Evolutionary conservation across 805 yeast genomes (phyloP).

Genomic region (Barnettozyma sp.): DNA sequence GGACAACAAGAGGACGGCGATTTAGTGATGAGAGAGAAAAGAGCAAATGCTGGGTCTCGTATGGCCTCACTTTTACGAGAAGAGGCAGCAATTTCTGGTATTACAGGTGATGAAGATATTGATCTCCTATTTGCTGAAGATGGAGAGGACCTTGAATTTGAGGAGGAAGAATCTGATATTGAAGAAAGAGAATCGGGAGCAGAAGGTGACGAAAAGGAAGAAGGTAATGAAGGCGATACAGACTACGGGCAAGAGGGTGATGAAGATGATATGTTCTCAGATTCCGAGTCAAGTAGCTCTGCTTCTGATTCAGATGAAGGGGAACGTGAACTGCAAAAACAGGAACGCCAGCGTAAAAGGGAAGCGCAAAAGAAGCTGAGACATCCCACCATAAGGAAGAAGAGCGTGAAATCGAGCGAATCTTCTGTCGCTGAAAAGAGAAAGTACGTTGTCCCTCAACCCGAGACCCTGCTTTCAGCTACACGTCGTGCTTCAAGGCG

Average conservation of each 20-base stretch:
- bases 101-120: slow-evolving; percentile 72
- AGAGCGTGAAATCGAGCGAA: no score
- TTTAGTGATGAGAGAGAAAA: slow-evolving; percentile 58
- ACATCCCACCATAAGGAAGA: slow-evolving; percentile 30
- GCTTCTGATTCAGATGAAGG: slow-evolving; percentile 53
- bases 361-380: slow-evolving; percentile 24
- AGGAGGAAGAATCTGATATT: slow-evolving; percentile 25
- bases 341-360: slow-evolving; percentile 31
- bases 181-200: slow-evolving; percentile 3
- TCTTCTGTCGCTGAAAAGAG: slow-evolving; percentile 28
- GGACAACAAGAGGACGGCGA: no score
- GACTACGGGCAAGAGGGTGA: no score
- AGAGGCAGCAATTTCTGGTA: slow-evolving; percentile 42
- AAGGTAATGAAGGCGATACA: slow-evolving; percentile 10
- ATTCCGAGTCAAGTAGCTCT: slow-evolving; percentile 4
- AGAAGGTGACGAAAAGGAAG: slow-evolving; percentile 23
- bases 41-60: slow-evolving; percentile 88
- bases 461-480: slow-evolving; percentile 45
- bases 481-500: slow-evolving; percentile 72
- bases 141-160: slow-evolving; percentile 38
- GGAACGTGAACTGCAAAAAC: slow-evolving; percentile 51
- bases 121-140: slow-evolving; percentile 62
- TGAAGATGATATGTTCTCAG: slow-evolving; percentile 13
- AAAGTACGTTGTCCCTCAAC: slow-evolving; percentile 33
- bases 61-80: slow-evolving; percentile 65